Base-by-base conservation (phyloP, 768 basidiomycete species). In the Tulasnella sp. region DNA sequence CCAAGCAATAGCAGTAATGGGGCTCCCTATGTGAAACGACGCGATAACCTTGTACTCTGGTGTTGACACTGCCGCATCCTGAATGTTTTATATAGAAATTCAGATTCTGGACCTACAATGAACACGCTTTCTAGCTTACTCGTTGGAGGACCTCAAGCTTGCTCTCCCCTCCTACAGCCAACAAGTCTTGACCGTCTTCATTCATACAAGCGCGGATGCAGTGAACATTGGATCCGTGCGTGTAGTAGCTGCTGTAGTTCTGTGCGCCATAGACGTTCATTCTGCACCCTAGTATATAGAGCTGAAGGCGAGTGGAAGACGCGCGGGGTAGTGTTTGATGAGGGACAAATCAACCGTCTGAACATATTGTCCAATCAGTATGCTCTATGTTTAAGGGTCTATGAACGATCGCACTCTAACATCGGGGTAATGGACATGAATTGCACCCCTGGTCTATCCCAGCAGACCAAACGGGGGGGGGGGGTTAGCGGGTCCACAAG, bases 1-100 rank as follows among this genome's bases (percentile, higher is more conserved):
- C 83, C 86, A 91, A 2, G 88, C 85, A 12, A 91, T 69, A 3
- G 89, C 79, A 2, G 85, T 87, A 44, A 86, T 75, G 51, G 80
- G 76, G 9, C 76, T 74, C 19, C 88, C 87, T 44, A 90, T 70
- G 70, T 86, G 78, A 65, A 90, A 90, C 19, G 80, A 80, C 45
- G 86, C 86, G 65, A 91, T 64, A 34, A 71, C 72, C 60, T 72
- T 73, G 65, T 70, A 76, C 17, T 74, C 70, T 0, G 76, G 64
- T 38, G 66, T 60, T 69, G 64, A 73, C 70, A 65, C 69, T 71
- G 77, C 80, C 66, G 31, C 62, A 45, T 56, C 61, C 52, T 48
- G 30, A 48, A 42, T 11, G 42, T 49, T n/a, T 34, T 48, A 15
- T 12, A 21, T 9, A n/a, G 54, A 29, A 30, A 3, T 5, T 30